Evolutionary conservation across 2,329 filamentous ascomycete species (phyloP).

Genomic region (Colletotrichum sp.): DNA sequence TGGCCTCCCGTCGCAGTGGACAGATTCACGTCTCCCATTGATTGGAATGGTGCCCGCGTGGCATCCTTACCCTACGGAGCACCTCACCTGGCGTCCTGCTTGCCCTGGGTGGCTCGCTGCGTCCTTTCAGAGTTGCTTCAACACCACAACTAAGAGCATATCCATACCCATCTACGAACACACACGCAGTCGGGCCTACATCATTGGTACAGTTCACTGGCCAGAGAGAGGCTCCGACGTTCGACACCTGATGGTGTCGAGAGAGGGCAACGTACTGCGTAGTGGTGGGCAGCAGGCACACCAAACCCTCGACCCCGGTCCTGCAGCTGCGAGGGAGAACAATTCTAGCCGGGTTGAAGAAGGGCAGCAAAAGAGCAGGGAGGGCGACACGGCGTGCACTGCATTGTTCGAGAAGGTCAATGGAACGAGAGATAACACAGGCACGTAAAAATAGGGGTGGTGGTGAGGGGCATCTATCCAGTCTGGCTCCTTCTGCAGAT

Average conservation of each 20-base stretch:
- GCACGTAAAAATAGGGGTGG: neutral
- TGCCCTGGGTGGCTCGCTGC: neutral
- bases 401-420: constrained; percentile 19
- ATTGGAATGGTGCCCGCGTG: constrained; percentile 14
- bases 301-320: neutral
- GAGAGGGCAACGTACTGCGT: neutral
- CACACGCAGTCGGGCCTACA: neutral
- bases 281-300: neutral
- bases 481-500: neutral
- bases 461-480: neutral
- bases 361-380: neutral
- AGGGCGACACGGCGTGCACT: neutral
- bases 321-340: neutral
- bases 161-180: neutral
- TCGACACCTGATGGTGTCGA: neutral
- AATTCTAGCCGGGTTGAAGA: neutral
- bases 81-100: neutral
- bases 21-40: constrained; percentile 21
- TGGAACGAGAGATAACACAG: neutral
- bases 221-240: neutral
- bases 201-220: neutral
- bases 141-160: neutral
- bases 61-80: neutral
- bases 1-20: constrained; percentile 3
- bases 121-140: neutral